Percentiles rank a stretch among this genome's conserved stretches.
Conservation (phyloP, 2,329 filamentous ascomycete species). For the Fusarium foetens region DNA sequence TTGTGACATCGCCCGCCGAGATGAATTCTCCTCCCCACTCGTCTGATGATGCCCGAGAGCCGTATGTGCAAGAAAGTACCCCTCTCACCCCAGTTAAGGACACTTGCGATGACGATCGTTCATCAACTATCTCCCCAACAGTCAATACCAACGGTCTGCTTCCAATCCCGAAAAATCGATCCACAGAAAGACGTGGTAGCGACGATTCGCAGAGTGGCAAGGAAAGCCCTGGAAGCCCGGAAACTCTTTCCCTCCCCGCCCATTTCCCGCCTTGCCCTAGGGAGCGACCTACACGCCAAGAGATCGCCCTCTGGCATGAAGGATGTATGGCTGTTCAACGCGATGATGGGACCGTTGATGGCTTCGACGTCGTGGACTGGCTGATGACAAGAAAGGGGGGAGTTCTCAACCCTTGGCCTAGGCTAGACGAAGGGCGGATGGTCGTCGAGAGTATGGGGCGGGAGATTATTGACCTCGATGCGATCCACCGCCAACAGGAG, state of each 20-base stretch:
- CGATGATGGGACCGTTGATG: constrained; percentile 26
- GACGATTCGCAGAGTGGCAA: constrained; percentile 9
- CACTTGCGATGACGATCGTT: background rate
- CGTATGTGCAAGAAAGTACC: background rate
- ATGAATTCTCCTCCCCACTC: background rate
- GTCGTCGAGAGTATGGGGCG: constrained; percentile 35
- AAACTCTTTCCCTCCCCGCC: background rate
- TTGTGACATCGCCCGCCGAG: background rate
- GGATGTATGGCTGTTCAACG: constrained; percentile 26
- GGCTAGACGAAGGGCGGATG: constrained; percentile 29
- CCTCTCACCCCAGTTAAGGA: background rate
- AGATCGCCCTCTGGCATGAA: constrained; percentile 32
- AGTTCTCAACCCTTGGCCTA: constrained; percentile 23
- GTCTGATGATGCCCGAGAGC: background rate
- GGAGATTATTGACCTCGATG: constrained; percentile 26
- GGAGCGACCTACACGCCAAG: constrained; percentile 3
- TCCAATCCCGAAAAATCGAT: background rate
- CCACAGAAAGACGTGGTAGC: constrained; percentile 11
- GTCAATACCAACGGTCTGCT: background rate
- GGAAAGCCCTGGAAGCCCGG: background rate
- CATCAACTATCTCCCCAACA: background rate
- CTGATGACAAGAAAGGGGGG: constrained; percentile 40
- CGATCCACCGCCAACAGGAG: constrained; percentile 21
- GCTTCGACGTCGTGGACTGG: constrained; percentile 34
- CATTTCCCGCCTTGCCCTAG: constrained; percentile 28